Evolutionary conservation across 306 rosid species (phyloP), one percentile per base, ranked within the genome.

Genomic region (Senna tora): DNA sequence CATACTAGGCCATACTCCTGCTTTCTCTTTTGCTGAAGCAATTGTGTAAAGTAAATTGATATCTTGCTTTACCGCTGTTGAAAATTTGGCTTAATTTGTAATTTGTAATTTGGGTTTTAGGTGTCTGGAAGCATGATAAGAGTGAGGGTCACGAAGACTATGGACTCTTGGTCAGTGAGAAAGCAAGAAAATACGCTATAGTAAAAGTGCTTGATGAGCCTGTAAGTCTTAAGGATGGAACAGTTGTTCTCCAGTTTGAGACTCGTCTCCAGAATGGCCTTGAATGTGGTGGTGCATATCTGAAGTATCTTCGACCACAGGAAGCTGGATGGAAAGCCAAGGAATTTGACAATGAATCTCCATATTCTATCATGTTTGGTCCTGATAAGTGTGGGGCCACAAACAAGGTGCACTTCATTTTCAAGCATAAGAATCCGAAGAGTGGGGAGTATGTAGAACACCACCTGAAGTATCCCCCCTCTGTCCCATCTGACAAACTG

Each of bases 201-300:
- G 97, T 90, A 3, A 93, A 87, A 55, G 96, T 75, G 75, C 82
- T 93, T 22, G 92, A 88, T 32, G 84, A 71, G 66, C 79, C 84
- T 58, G 89, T 78, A 71, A 84, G 71, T 72, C 82, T 93, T 21
- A 86, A 80, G 82, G 98, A 89, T 34, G 90, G 87, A 46, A 75
- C 90, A 16, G 79, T 88, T 66, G 98, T 90, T 41, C 96, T 93
- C 19, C 98, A 93, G 81, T 93, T 84, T 28, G 98, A 93, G 86
- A 82, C 86, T 30, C 93, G 97, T 55, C 88, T 90, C 28, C 98
- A 93, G 53, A 82, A 89, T 61, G 98, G 97, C 69, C 96, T 93
- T 20, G 98, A 93, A 81, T 93, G 98, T 80, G 98, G 98, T 72
- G 98, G 98, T 68, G 98, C 98, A 9, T 93, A 93, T 84, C 77